Percentiles rank a stretch among this genome's conserved stretches.
Conservation (phyloP, 2,329 filamentous ascomycete species). For the Hymenoscyphus albidus region DNA sequence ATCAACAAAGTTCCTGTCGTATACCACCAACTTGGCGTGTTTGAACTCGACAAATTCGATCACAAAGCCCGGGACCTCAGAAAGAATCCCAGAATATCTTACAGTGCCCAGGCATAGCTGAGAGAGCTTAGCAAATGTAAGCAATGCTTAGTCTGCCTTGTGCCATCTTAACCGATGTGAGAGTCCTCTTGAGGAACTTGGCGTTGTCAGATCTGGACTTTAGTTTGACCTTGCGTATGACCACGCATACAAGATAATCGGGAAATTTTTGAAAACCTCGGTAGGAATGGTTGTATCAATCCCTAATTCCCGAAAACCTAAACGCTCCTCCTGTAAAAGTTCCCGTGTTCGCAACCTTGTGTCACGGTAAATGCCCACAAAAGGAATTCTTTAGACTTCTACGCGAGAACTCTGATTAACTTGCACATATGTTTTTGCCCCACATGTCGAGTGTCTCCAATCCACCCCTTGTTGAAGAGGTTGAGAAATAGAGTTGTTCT, state of each 20-base stretch:
- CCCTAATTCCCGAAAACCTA: neutral
- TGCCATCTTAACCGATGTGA: neutral
- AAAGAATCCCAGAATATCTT: no score
- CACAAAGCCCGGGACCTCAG: no score
- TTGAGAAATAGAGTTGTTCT: neutral
- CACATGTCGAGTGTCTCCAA: neutral
- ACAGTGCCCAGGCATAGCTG: neutral
- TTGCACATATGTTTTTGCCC: neutral
- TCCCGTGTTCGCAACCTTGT: neutral
- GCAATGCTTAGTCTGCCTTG: neutral
- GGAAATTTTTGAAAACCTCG: neutral
- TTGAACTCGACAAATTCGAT: no score
- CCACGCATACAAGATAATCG: neutral
- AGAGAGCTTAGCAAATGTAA: neutral
- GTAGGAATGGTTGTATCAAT: no score
- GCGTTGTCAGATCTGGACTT: neutral
- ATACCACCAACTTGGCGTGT: no score
- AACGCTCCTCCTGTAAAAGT: neutral
- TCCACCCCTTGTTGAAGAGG: neutral
- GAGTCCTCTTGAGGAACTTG: neutral
- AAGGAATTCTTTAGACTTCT: neutral
- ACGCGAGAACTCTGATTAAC: neutral
- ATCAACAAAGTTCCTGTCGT: no score
- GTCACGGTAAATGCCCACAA: neutral
- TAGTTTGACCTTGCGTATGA: neutral